A percentile compares a stretch with the other conserved stretches of the same genome.
Conservation (phyloP, 2,329 filamentous ascomycete genomes). For the Fusarium musae region DNA sequence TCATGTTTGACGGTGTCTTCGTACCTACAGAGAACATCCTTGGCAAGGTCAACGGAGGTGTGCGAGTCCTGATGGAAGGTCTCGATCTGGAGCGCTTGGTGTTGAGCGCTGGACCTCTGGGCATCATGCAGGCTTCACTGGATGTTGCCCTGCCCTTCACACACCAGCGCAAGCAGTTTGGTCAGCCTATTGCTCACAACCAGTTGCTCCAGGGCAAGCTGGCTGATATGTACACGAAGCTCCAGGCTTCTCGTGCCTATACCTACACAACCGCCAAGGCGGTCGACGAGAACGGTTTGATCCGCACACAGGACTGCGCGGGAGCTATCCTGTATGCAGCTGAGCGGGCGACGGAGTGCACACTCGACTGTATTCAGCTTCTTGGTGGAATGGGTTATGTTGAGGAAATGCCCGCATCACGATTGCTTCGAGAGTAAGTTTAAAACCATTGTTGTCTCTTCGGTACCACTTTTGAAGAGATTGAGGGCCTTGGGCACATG, state of each 20-base stretch:
- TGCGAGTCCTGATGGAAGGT: slow-evolving; percentile 94
- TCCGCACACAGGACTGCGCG: slow-evolving; percentile 91
- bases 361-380: slow-evolving; percentile 89
- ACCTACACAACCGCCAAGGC: slow-evolving; percentile 84
- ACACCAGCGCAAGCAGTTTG: slow-evolving; percentile 91
- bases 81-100: slow-evolving; percentile 94
- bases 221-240: slow-evolving; percentile 97
- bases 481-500: background rate
- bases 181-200: slow-evolving; percentile 85
- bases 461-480: background rate
- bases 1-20: slow-evolving; percentile 91
- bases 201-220: slow-evolving; percentile 93
- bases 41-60: slow-evolving; percentile 82
- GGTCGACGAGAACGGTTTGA: slow-evolving; percentile 79
- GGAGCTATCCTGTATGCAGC: slow-evolving; percentile 94
- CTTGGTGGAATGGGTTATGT: slow-evolving; percentile 96
- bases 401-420: slow-evolving; percentile 91
- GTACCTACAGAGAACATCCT: slow-evolving; percentile 86
- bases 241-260: slow-evolving; percentile 84
- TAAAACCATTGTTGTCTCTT: background rate
- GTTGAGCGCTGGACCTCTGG: slow-evolving; percentile 87
- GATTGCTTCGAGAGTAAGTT: slow-evolving; percentile 76
- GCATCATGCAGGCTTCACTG: slow-evolving; percentile 92
- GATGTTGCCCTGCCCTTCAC: slow-evolving; percentile 89
- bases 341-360: slow-evolving; percentile 87